Conservation (phyloP, 805 yeast species). For the Nakazawaea ishiwadae region DNA sequence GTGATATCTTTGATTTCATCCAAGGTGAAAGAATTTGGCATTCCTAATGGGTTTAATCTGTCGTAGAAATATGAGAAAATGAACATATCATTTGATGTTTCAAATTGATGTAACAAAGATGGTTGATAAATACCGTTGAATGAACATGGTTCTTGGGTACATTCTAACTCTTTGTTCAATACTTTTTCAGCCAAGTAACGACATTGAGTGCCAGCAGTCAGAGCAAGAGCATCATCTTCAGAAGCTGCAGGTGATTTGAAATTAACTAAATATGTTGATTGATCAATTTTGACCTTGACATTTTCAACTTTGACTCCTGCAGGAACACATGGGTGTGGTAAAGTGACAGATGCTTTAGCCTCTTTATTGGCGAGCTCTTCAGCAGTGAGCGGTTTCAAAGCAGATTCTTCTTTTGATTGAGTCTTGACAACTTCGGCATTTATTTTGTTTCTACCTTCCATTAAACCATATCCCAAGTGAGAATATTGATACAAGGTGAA, state of each 20-base stretch:
- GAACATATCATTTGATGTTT: slow-evolving; percentile 68
- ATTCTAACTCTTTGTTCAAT: slow-evolving; percentile 76
- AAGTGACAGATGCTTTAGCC: slow-evolving; percentile 36
- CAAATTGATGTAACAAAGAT: slow-evolving; percentile 73
- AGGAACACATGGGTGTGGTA: slow-evolving; percentile 84
- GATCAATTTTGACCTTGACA: slow-evolving; percentile 54
- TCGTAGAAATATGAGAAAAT: slow-evolving; percentile 95
- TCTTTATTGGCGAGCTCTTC: slow-evolving; percentile 34
- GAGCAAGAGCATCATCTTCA: slow-evolving; percentile 24
- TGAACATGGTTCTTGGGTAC: slow-evolving; percentile 79
- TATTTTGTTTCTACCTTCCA: slow-evolving; percentile 86
- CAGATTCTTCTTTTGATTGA: slow-evolving; percentile 32
- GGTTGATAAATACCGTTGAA: slow-evolving; percentile 99
- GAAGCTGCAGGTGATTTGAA: slow-evolving; percentile 25
- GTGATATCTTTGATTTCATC: slow-evolving; percentile 82
- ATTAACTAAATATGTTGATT: slow-evolving; percentile 27
- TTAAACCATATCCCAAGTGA: slow-evolving; percentile 93
- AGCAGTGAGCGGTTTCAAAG: slow-evolving; percentile 21
- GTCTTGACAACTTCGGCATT: slow-evolving; percentile 59
- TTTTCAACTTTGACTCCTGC: slow-evolving; percentile 62
- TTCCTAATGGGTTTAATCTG: slow-evolving; percentile 88
- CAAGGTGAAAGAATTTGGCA: slow-evolving; percentile 86
- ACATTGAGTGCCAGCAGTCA: slow-evolving; percentile 76
- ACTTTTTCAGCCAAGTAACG: slow-evolving; percentile 76
- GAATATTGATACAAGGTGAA: slow-evolving; percentile 88